Base-by-base conservation (phyloP, 805 yeast species). In the Kluyveromyces nonfermentans region DNA sequence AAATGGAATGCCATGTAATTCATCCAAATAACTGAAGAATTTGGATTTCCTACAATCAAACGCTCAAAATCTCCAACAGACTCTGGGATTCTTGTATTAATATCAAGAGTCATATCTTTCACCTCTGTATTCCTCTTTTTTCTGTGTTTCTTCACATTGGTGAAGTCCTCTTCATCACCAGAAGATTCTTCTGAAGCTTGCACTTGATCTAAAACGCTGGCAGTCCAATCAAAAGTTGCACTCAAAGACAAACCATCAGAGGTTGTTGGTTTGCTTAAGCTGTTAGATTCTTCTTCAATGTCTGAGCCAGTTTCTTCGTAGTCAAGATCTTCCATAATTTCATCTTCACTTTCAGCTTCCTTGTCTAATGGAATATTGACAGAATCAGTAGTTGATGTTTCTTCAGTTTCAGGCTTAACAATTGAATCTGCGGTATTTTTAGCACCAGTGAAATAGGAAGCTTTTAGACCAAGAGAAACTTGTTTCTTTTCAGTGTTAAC, bases 1-100 rank as follows among this genome's bases (percentile, higher is more conserved):
- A 93, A 73, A 65, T 89, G 96, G 82, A 90, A 93, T 4, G 97
- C 89, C 96, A 93, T 93, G 67, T 85, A 93, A 67, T 89, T 86
- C 85, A 93, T 90, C 98, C 98, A 93, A 45, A 87, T 66, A 31
- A 89, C 76, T 1, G 98, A 90, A 2, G 96, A 86, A 69, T 86
- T 83, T 39, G 98, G 97, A 60, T 84, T 84, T 61, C 97, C 94
- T 47, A 93, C 75, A 44, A 93, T 73, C 51, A 93, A 68, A 57
- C 98, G 79, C 67, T 93, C 99, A 56, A 88, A 93, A 63, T 93
- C 99, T 38, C 80, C 69, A 35, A 79, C 84, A 46, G 97, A 87
- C 65, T 90, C 94, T 33, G 98, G 98, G 14, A 89, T 85, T 55
- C 88, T 75, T 12, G 90, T 75, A 54, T 78, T 78, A 47, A 93